Evolutionary conservation across 352 stramenopile genomes (phyloP).

Genomic region (Globisporangium orthogonon): DNA sequence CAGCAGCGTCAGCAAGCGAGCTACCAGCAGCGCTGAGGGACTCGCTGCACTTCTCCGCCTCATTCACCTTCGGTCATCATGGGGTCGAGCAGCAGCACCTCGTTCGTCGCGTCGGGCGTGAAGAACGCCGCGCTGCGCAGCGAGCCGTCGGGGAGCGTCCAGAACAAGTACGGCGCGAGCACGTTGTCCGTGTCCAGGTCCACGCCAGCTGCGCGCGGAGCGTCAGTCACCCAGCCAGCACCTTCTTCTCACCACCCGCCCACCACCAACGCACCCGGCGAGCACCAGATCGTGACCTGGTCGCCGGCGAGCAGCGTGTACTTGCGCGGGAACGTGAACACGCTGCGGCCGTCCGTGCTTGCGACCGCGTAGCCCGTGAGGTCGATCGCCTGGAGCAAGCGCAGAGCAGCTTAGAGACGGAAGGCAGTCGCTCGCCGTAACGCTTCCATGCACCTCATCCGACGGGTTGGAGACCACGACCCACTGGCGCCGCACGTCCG

Average conservation of each 20-base stretch:
- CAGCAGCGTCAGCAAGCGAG: background rate
- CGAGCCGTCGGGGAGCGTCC: slow-evolving; percentile 50
- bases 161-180: slow-evolving; percentile 78
- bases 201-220: slow-evolving; percentile 20
- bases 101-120: slow-evolving; percentile 27
- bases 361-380: slow-evolving; percentile 59
- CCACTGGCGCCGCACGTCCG: slow-evolving; percentile 66
- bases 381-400: slow-evolving; percentile 32
- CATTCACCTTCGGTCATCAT: slow-evolving; percentile 51
- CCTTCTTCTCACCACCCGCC: background rate
- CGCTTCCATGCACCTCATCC: slow-evolving; percentile 21
- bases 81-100: slow-evolving; percentile 69
- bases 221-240: background rate
- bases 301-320: slow-evolving; percentile 74
- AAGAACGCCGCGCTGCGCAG: slow-evolving; percentile 65
- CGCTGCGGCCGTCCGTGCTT: slow-evolving; percentile 30
- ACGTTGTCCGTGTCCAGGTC: slow-evolving; percentile 74
- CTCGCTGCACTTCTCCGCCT: no score
- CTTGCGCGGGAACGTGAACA: slow-evolving; percentile 57
- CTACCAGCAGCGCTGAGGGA: no score
- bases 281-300: slow-evolving; percentile 80
- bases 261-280: slow-evolving; percentile 21
- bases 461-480: slow-evolving; percentile 82
- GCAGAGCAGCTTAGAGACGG: no score
- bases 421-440: no score